Percentiles rank a stretch among this genome's conserved stretches.
Conservation (phyloP, 1,284 basidiomycete species). For the Microbotryum intermedium region DNA sequence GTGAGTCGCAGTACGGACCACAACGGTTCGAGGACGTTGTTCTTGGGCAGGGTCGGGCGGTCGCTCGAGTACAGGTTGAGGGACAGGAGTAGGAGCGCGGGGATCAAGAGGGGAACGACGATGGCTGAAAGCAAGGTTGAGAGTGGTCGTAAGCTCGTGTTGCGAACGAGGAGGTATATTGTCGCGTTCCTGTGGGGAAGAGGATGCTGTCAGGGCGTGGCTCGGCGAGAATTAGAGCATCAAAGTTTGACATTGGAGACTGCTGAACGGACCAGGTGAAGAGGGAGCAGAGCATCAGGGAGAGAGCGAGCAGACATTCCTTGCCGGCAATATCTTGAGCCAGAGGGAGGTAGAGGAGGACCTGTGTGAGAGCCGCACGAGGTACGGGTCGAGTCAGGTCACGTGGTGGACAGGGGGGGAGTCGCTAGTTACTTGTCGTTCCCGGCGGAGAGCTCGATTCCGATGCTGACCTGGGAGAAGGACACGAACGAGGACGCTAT, state of each 20-base stretch:
- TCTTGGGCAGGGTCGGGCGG: constrained; percentile 20
- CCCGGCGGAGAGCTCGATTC: no score
- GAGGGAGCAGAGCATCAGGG: constrained; percentile 29
- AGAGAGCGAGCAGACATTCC: constrained; percentile 34
- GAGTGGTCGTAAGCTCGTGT: constrained; percentile 29
- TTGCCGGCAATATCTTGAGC: constrained; percentile 51
- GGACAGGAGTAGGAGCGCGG: constrained; percentile 69
- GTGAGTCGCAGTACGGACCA: constrained; percentile 42
- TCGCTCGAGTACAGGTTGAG: constrained; percentile 53
- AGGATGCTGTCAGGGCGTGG: constrained; percentile 31
- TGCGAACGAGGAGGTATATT: constrained; percentile 29
- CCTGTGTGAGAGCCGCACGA: constrained; percentile 43
- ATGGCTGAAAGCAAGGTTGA: constrained; percentile 17
- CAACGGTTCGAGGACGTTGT: constrained; percentile 62
- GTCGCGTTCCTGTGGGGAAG: constrained; percentile 29
- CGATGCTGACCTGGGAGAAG: background rate
- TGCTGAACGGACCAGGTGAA: constrained; percentile 15
- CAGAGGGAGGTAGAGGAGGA: constrained; percentile 74
- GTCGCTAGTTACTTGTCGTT: no score
- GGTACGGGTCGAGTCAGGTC: no score
- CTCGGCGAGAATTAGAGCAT: no score
- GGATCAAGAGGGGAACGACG: constrained; percentile 50
- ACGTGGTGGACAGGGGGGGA: no score
- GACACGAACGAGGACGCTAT: constrained; percentile 4
- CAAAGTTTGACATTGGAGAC: no score